These are phyloP conservation scores for Leccinum disarticulatum DNA, from an alignment of 768 basidiomycete species.

Conservation along the genomic window DNA sequence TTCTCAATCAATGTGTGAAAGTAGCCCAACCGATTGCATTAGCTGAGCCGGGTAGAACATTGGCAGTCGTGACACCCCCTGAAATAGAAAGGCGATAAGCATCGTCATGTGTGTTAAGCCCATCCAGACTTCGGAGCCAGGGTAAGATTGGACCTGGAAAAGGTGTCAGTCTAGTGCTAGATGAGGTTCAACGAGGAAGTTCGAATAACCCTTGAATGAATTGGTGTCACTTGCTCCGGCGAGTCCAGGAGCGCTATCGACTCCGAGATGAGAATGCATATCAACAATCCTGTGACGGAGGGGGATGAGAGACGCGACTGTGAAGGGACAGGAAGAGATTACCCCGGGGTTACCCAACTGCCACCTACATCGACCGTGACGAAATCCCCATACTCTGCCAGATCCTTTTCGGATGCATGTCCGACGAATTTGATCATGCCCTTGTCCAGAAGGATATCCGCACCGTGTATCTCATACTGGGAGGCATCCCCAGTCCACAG, in stretches of 20 bases:
- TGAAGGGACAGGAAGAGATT: conserved; percentile 24
- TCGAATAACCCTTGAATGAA: conserved; percentile 48
- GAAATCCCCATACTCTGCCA: conserved; percentile 42
- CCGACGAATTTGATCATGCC: conserved; percentile 37
- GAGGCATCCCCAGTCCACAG: conserved; percentile 50
- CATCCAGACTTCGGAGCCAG: conserved; percentile 82
- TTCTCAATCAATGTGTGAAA: conserved; percentile 21
- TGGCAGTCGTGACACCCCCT: conserved; percentile 85
- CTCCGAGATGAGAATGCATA: conserved; percentile 78
- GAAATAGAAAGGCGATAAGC: conserved; percentile 72
- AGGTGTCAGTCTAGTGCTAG: neutral
- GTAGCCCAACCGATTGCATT: conserved; percentile 65
- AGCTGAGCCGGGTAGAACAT: conserved; percentile 74
- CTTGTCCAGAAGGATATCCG: conserved; percentile 42
- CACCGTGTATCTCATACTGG: conserved; percentile 37
- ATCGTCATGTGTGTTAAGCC: conserved; percentile 83
- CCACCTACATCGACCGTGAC: conserved; percentile 59
- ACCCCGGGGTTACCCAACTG: conserved; percentile 73
- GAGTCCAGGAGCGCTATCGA: conserved; percentile 59
- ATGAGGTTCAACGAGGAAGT: neutral
- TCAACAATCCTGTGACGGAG: conserved; percentile 48
- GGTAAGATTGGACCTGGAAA: conserved; percentile 57
- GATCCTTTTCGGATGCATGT: conserved; percentile 41
- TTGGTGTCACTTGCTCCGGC: conserved; percentile 56
- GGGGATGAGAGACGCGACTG: conserved; percentile 36